Evolutionary conservation across 2,329 filamentous ascomycete genomes (phyloP).

Genomic region (Leptosphaerulina australis): DNA sequence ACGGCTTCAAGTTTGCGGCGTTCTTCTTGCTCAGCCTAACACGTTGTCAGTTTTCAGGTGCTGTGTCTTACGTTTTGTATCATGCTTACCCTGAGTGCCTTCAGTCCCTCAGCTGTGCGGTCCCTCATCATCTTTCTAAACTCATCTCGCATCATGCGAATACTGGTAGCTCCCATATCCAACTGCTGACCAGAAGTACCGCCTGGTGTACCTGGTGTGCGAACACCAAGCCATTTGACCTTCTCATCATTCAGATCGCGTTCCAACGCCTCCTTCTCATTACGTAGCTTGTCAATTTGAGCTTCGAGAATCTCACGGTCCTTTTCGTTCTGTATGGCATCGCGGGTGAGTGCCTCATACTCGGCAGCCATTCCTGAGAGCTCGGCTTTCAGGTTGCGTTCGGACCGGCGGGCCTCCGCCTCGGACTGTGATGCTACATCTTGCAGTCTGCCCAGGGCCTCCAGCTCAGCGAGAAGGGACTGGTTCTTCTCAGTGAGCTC

Average conservation of each 20-base stretch:
- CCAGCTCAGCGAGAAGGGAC: slow-evolving; percentile 52
- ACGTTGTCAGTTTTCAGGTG: not conserved
- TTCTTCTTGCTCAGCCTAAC: slow-evolving; percentile 73
- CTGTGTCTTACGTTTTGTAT: not conserved
- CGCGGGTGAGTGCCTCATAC: slow-evolving; percentile 72
- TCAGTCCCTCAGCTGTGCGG: slow-evolving; percentile 69
- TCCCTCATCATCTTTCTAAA: slow-evolving; percentile 84
- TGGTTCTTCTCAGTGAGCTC: slow-evolving; percentile 56
- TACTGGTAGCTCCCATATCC: slow-evolving; percentile 65
- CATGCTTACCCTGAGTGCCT: slow-evolving; percentile 65
- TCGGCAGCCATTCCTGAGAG: slow-evolving; percentile 71
- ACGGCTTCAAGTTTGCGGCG: slow-evolving; percentile 69
- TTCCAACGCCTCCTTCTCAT: slow-evolving; percentile 68
- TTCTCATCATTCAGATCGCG: slow-evolving; percentile 69
- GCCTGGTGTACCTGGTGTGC: slow-evolving; percentile 56
- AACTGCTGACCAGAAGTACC: slow-evolving; percentile 26
- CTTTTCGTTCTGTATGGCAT: slow-evolving; percentile 72
- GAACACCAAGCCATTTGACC: slow-evolving; percentile 68
- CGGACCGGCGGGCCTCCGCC: slow-evolving; percentile 45
- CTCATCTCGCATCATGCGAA: slow-evolving; percentile 72
- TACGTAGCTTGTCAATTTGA: slow-evolving; percentile 67
- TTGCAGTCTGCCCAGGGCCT: slow-evolving; percentile 49
- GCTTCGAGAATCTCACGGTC: slow-evolving; percentile 69
- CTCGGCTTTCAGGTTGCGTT: slow-evolving; percentile 65
- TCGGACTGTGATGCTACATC: slow-evolving; percentile 46